These are phyloP conservation scores for Phytophthora pseudosyringae DNA, from an alignment of 352 stramenopile genomes.

Conservation along the genomic window DNA sequence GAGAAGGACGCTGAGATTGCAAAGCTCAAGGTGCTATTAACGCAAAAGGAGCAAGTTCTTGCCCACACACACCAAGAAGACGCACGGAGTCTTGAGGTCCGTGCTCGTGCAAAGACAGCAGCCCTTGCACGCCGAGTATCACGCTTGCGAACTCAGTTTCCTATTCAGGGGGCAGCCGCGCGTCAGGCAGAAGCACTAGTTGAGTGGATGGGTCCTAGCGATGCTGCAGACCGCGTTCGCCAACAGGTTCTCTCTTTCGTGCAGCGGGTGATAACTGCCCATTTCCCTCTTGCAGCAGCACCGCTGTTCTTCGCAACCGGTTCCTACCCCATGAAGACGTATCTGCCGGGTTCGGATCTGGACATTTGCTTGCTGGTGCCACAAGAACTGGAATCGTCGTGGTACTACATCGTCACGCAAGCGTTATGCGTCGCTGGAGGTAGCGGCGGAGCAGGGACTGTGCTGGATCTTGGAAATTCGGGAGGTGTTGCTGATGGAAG, in stretches of 20 bases:
- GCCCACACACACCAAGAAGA: slow-evolving; percentile 15
- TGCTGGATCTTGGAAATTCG: slow-evolving; percentile 33
- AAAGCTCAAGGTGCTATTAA: slow-evolving; percentile 46
- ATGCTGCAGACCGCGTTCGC: slow-evolving; percentile 67
- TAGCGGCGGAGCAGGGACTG: slow-evolving; percentile 35
- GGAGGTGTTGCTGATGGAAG: slow-evolving; percentile 22
- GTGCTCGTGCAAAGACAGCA: slow-evolving; percentile 26
- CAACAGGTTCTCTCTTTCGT: slow-evolving; percentile 74
- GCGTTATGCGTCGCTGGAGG: slow-evolving; percentile 77
- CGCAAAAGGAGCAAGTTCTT: slow-evolving; percentile 29
- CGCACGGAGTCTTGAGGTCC: slow-evolving; percentile 6
- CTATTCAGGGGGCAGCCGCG: slow-evolving; percentile 36
- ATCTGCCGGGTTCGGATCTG: slow-evolving; percentile 87
- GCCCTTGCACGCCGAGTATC: slow-evolving; percentile 26
- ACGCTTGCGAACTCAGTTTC: slow-evolving; percentile 48
- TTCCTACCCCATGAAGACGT: slow-evolving; percentile 92
- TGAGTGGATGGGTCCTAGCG: slow-evolving; percentile 69
- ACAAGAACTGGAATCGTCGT: slow-evolving; percentile 81
- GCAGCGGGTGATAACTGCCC: slow-evolving; percentile 60
- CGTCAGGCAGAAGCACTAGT: slow-evolving; percentile 55
- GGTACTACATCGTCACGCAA: slow-evolving; percentile 88
- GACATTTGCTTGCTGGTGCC: slow-evolving; percentile 86
- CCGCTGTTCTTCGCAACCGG: slow-evolving; percentile 77
- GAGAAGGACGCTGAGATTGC: slow-evolving; percentile 77
- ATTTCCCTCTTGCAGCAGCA: slow-evolving; percentile 51